These are phyloP conservation scores for Lathyrus oleraceus DNA, from an alignment of 306 rosid genomes.

Conservation along the genomic window DNA sequence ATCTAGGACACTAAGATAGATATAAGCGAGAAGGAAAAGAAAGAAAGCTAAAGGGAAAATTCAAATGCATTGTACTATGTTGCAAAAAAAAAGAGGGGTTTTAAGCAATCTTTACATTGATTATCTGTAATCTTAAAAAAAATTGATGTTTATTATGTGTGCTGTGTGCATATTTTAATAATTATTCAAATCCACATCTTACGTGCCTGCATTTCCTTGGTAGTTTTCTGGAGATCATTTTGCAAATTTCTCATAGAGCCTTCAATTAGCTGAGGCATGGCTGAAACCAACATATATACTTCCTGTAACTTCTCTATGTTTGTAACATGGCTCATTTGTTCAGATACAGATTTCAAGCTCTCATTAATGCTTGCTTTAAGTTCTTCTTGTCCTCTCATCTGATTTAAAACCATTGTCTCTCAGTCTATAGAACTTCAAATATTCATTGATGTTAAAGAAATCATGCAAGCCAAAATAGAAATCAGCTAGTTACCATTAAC, in stretches of 20 bases:
- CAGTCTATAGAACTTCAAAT: conserved; percentile 32
- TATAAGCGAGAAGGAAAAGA: conserved; percentile 21
- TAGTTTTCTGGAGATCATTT: conserved; percentile 49
- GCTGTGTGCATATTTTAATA: conserved; percentile 29
- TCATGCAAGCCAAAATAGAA: conserved; percentile 27
- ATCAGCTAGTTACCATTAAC: conserved; percentile 58
- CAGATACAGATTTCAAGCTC: conserved; percentile 70
- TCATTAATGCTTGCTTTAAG: conserved; percentile 61
- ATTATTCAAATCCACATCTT: conserved; percentile 24
- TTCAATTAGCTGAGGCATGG: conserved; percentile 66
- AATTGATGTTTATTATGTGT: conserved; percentile 1
- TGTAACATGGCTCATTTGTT: conserved; percentile 49
- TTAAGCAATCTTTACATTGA: conserved; percentile 23
- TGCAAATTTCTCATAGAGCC: conserved; percentile 56
- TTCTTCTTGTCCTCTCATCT: conserved; percentile 85
- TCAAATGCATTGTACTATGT: conserved; percentile 16
- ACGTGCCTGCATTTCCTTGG: conserved; percentile 75
- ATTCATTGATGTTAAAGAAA: conserved; percentile 33
- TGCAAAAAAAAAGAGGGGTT: conserved; percentile 3
- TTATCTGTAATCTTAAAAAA: conserved; percentile 1
- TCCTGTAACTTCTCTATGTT: conserved; percentile 66
- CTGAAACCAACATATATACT: conserved; percentile 58
- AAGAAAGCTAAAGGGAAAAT: neutral
- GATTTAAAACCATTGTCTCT: conserved; percentile 41
- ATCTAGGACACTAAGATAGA: conserved; percentile 21